These are phyloP conservation scores for Pyrus pyrifolia DNA, from an alignment of 306 rosid species.

Conservation along the genomic window DNA sequence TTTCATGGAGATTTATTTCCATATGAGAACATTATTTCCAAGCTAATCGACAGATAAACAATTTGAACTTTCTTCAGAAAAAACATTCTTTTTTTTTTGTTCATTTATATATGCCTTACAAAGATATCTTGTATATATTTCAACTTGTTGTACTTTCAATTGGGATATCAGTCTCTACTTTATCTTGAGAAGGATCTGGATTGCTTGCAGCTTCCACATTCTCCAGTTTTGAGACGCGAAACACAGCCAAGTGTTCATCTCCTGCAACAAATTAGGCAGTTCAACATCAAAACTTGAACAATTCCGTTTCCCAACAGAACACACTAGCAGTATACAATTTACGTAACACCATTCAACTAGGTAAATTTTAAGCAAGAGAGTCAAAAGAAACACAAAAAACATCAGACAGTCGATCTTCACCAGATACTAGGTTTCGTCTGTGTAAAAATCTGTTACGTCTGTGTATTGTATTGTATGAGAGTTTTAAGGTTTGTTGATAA, in stretches of 20 bases:
- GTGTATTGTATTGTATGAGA: neutral
- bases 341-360: neutral
- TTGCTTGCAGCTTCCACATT: conserved; percentile 28
- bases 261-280: conserved; percentile 36
- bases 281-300: neutral
- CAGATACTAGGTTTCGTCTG: neutral
- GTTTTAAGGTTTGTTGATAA: neutral
- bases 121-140: conserved; percentile 6
- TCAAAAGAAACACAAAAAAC: neutral
- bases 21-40: neutral
- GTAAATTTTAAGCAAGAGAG: neutral
- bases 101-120: conserved; percentile 12
- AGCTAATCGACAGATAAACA: neutral
- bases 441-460: neutral
- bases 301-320: neutral
- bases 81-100: neutral
- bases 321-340: neutral
- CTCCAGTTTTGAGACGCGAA: conserved; percentile 60
- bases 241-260: conserved; percentile 77
- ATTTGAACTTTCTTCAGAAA: neutral
- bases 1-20: neutral
- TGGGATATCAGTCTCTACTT: conserved; percentile 18
- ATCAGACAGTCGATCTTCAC: neutral
- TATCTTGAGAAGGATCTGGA: conserved; percentile 25
- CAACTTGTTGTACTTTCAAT: conserved; percentile 27